Percentiles rank a stretch among this genome's conserved stretches.
Evolutionary conservation across 73 alveolate species (phyloP).

Genomic region (Blepharisma japonicum): DNA sequence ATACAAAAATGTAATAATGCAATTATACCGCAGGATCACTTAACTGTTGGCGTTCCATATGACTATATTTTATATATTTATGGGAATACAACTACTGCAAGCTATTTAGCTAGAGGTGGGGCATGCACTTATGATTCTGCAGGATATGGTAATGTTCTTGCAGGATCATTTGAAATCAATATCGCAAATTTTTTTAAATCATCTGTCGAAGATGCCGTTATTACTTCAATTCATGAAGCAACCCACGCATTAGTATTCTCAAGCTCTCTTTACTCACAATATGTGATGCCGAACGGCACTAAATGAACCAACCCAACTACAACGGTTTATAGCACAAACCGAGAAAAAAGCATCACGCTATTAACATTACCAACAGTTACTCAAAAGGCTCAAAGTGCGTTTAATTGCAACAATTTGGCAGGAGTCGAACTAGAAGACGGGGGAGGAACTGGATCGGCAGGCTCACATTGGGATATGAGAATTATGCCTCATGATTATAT

Average conservation of each 20-base stretch:
- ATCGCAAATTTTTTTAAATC: not conserved
- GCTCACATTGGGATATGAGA: constrained; percentile 63
- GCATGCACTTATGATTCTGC: not conserved
- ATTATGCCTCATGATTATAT: constrained; percentile 53
- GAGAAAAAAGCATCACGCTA: not conserved
- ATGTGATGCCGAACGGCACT: not conserved
- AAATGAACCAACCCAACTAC: not conserved
- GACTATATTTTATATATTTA: not conserved
- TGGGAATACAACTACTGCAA: not conserved
- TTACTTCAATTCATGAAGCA: constrained; percentile 4
- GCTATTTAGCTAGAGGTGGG: not conserved
- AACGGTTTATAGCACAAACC: not conserved
- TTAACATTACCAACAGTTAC: not conserved
- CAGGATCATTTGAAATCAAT: not conserved
- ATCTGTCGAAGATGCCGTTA: not conserved
- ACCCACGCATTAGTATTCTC: constrained; percentile 27
- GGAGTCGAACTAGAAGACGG: constrained; percentile 48
- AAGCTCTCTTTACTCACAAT: not conserved
- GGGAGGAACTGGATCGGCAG: constrained; percentile 38
- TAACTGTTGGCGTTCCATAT: not conserved
- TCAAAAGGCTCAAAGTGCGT: not conserved
- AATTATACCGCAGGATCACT: not conserved
- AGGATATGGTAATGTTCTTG: not conserved
- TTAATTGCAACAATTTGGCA: not conserved
- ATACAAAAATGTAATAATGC: no score